These are phyloP conservation scores for Sugiyamaella floridensis DNA, from an alignment of 805 yeast species.

Conservation along the genomic window DNA sequence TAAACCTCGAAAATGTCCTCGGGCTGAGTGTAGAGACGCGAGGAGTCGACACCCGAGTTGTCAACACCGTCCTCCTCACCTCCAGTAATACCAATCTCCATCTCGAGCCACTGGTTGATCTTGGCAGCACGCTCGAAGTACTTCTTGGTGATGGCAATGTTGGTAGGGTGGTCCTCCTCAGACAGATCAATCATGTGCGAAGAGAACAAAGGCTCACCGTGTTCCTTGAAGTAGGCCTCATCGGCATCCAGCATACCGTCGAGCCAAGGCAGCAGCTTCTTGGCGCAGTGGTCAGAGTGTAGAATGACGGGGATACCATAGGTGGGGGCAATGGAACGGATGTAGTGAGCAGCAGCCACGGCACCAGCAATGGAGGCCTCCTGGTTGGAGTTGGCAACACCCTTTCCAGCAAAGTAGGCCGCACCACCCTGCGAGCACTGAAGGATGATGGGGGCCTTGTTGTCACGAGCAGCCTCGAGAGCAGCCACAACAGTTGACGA, in stretches of 20 bases:
- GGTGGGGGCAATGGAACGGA: conserved; percentile 91
- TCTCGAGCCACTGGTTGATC: conserved; percentile 96
- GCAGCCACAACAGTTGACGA: conserved; percentile 97
- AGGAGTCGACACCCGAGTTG: conserved; percentile 88
- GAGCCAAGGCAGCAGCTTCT: conserved; percentile 95
- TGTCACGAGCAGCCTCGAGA: conserved; percentile 94
- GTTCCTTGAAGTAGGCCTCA: conserved; percentile 77
- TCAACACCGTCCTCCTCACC: conserved; percentile 99
- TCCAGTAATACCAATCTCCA: conserved; percentile 99
- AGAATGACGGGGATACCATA: conserved; percentile 95
- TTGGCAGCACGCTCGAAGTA: conserved; percentile 92
- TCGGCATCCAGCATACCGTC: conserved; percentile 98
- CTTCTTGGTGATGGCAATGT: conserved; percentile 88
- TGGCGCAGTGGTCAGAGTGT: conserved; percentile 99
- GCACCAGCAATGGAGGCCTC: conserved; percentile 91
- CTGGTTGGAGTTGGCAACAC: conserved; percentile 90
- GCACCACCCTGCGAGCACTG: conserved; percentile 99
- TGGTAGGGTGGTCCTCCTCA: conserved; percentile 93
- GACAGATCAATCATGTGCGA: conserved; percentile 98
- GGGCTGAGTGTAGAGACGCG: conserved; percentile 85
- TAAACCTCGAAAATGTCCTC: conserved; percentile 90
- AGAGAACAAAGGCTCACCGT: conserved; percentile 95
- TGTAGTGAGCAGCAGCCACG: conserved; percentile 96
- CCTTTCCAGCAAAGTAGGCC: conserved; percentile 99
- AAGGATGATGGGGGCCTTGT: conserved; percentile 87